Percentiles rank a stretch among this genome's conserved stretches.
phyloP scores from a whole-genome alignment of 1,284 basidiomycete genomes.

The Trametes pubescens region DNA sequence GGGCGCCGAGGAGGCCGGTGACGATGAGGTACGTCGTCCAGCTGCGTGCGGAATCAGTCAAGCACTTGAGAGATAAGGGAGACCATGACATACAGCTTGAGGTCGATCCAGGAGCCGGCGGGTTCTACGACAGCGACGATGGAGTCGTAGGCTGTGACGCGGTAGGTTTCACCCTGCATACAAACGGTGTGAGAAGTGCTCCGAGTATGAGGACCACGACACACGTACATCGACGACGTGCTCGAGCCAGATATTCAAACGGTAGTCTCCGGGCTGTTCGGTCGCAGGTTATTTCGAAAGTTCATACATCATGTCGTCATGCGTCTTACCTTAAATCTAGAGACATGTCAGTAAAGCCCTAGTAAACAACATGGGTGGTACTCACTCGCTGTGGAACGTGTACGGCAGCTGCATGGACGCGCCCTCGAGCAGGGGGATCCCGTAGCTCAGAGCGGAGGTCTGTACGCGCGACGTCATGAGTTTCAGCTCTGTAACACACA shows the following conservation, averaged over 20 bases:
- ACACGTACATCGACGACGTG: conserved; percentile 67
- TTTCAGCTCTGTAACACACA: neutral
- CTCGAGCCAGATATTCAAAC: conserved; percentile 83
- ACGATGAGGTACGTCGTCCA: conserved; percentile 82
- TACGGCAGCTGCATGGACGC: conserved; percentile 79
- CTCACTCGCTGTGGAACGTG: conserved; percentile 86
- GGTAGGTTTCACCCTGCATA: conserved; percentile 61
- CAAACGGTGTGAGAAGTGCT: neutral
- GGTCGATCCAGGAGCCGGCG: conserved; percentile 79
- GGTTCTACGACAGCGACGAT: conserved; percentile 87
- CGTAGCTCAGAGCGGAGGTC: conserved; percentile 72
- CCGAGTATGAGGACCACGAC: conserved; percentile 12
- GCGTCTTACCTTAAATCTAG: conserved; percentile 68
- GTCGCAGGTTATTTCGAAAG: neutral
- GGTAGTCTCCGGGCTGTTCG: conserved; percentile 76
- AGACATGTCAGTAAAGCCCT: conserved; percentile 28
- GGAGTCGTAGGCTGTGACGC: conserved; percentile 79
- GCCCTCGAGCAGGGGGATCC: conserved; percentile 66
- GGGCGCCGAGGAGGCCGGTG: conserved; percentile 67
- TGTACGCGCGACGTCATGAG: conserved; percentile 40
- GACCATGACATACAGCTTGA: conserved; percentile 70
- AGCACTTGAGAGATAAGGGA: conserved; percentile 1
- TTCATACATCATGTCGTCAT: neutral
- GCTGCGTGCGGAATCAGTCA: conserved; percentile 47
- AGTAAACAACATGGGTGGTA: conserved; percentile 31